Evolutionary conservation across 345 rosid genomes (phyloP), one percentile per base, ranked within the genome.

Genomic region (Alliaria petiolata): DNA sequence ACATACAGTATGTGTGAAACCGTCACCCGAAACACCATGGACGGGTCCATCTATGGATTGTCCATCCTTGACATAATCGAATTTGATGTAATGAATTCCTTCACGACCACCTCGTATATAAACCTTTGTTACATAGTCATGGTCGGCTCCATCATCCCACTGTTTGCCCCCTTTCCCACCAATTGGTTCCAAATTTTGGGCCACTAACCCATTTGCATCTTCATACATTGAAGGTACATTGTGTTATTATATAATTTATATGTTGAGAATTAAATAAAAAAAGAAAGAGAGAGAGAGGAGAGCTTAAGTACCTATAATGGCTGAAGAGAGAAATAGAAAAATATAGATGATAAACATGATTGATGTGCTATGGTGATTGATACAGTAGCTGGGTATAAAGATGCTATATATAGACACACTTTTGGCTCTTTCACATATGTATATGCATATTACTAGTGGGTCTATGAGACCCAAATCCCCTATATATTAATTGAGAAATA

Each of bases 81-180:
- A 42, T 19, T 68, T 56, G 64, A 68, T 56, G 43, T 33, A 55
- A 1, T 55, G 42, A 19, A 68, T 56, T 1, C 63, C 63, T 40
- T 31, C 62, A 43, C 8, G 63, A 43, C 53, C 72, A 54, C 72
- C 54, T 55, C 64, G 43, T 12, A 68, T 44, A 55, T 54, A 44
- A 16, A 68, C 55, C n/a, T 68, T 68, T 56, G 63, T 15, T 42
- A 68, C 54, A 31, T 10, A 14, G 11, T 55, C 54, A 16, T 68
- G n/a, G 20, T 54, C 34, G 0, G 44, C 33, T 17, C 64, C 72
- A 68, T 68, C 72, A 55, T 68, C 72, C 72, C 72, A 68, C 6
- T 13, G 14, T 7, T 42, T 56, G 7, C 64, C 64, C 15, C 55
- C 72, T 3, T 68, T 68, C n/a, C 72, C 55, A 43, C 72, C 72